Conservation (phyloP, 2,329 filamentous ascomycete species). For the Aurifilum marmelostoma region DNA sequence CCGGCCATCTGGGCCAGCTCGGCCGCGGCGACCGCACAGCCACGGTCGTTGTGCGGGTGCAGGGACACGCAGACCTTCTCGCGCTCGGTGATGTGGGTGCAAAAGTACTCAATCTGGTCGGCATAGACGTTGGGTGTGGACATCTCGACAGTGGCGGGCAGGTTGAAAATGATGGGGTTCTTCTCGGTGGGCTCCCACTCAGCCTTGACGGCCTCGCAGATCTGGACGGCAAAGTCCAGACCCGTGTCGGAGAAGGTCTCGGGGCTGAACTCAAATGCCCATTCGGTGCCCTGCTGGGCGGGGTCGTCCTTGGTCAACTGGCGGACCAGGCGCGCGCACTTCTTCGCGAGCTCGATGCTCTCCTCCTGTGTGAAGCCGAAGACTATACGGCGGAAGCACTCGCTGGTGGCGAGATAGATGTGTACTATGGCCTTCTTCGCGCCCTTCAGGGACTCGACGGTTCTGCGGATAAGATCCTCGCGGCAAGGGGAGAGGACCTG, state of each 20-base stretch:
- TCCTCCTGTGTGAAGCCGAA: constrained; percentile 87
- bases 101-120: constrained; percentile 96
- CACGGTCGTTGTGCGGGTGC: constrained; percentile 93
- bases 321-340: constrained; percentile 83
- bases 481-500: constrained; percentile 93
- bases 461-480: constrained; percentile 85
- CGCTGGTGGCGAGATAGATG: constrained; percentile 94
- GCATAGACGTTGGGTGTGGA: constrained; percentile 93
- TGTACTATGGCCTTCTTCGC: constrained; percentile 94
- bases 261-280: constrained; percentile 82
- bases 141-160: constrained; percentile 95
- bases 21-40: constrained; percentile 85
- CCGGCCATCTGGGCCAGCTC: constrained; percentile 97
- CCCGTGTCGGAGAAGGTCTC: constrained; percentile 91
- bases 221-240: constrained; percentile 77
- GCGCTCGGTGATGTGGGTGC: constrained; percentile 78
- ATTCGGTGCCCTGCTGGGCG: constrained; percentile 60
- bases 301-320: constrained; percentile 85
- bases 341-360: constrained; percentile 78
- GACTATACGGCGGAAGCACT: constrained; percentile 90
- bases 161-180: constrained; percentile 91
- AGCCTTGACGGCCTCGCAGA: constrained; percentile 91
- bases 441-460: constrained; percentile 85
- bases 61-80: constrained; percentile 88
- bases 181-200: constrained; percentile 85